Conservation (phyloP, 2,329 filamentous ascomycete genomes). For the Nemania abortiva region DNA sequence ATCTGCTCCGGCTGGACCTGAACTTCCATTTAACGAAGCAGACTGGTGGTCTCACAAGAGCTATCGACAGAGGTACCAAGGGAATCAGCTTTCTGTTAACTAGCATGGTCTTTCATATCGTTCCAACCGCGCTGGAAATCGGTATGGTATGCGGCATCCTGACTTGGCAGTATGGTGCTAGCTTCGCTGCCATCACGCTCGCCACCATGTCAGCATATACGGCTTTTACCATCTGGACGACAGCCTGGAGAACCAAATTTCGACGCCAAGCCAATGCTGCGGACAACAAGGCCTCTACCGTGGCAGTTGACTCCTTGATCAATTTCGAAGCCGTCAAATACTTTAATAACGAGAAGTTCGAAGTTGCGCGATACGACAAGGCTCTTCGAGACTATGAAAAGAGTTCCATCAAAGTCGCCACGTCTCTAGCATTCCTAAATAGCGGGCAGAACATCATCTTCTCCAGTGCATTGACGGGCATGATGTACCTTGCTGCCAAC, state of each 20-base stretch:
- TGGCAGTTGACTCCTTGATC: constrained; percentile 95
- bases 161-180: constrained; percentile 92
- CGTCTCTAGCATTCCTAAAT: constrained; percentile 92
- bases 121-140: constrained; percentile 94
- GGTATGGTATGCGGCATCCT: constrained; percentile 95
- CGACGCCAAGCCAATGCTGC: constrained; percentile 94
- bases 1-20: constrained; percentile 87
- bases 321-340: constrained; percentile 99
- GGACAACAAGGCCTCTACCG: constrained; percentile 94
- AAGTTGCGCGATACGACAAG: constrained; percentile 89
- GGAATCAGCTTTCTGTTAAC: constrained; percentile 97
- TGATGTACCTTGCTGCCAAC: constrained; percentile 97
- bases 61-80: constrained; percentile 96
- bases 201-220: constrained; percentile 94
- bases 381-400: constrained; percentile 89
- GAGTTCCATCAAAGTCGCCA: constrained; percentile 96
- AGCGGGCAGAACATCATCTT: constrained; percentile 98
- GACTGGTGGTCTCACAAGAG: constrained; percentile 91
- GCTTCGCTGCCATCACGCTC: constrained; percentile 91
- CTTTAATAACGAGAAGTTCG: constrained; percentile 98
- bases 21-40: constrained; percentile 95
- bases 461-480: constrained; percentile 89
- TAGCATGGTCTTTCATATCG: constrained; percentile 98
- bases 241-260: constrained; percentile 97
- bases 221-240: constrained; percentile 96